Percentiles rank a stretch among this genome's conserved stretches.
These are phyloP conservation scores for Melastoma malabathricum DNA, from an alignment of 345 rosid genomes.

Conservation along the genomic window DNA sequence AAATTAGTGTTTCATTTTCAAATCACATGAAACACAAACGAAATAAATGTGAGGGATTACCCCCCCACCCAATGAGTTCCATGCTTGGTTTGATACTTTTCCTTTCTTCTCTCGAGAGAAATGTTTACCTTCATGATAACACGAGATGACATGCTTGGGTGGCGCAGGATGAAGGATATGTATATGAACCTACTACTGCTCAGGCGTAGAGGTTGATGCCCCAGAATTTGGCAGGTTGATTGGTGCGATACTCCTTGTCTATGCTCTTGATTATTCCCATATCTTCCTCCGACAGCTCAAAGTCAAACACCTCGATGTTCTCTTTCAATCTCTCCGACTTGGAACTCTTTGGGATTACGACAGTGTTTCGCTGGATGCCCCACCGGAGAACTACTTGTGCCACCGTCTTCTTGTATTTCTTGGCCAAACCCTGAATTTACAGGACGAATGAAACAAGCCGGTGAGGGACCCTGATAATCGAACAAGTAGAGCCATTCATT, in stretches of 20 bases:
- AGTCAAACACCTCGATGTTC: slow-evolving; percentile 50
- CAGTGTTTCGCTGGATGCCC: slow-evolving; percentile 71
- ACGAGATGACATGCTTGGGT: too few species aligned
- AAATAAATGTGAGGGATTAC: too few species aligned
- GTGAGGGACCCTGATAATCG: background rate
- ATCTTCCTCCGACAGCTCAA: slow-evolving; percentile 55
- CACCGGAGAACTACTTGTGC: slow-evolving; percentile 70
- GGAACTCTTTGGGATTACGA: slow-evolving; percentile 65
- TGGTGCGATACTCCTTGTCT: slow-evolving; percentile 53
- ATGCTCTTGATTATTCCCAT: slow-evolving; percentile 45
- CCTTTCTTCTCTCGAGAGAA: too few species aligned
- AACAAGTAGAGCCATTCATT: background rate
- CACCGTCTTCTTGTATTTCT: slow-evolving; percentile 59
- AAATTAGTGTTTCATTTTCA: too few species aligned
- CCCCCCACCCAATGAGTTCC: background rate
- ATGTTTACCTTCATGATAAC: too few species aligned
- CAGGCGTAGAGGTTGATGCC: slow-evolving; percentile 67
- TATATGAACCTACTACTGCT: too few species aligned
- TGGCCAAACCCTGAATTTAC: slow-evolving; percentile 45
- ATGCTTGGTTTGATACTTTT: background rate
- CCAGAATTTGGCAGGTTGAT: slow-evolving; percentile 77
- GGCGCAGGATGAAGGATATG: background rate
- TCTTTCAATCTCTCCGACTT: slow-evolving; percentile 52
- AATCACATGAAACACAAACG: too few species aligned
- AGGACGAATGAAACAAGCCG: background rate